Percentiles rank a stretch among this genome's conserved stretches.
Evolutionary conservation across 2,329 filamentous ascomycete species (phyloP).

Genomic region (Chrysoporthe austroafricana): DNA sequence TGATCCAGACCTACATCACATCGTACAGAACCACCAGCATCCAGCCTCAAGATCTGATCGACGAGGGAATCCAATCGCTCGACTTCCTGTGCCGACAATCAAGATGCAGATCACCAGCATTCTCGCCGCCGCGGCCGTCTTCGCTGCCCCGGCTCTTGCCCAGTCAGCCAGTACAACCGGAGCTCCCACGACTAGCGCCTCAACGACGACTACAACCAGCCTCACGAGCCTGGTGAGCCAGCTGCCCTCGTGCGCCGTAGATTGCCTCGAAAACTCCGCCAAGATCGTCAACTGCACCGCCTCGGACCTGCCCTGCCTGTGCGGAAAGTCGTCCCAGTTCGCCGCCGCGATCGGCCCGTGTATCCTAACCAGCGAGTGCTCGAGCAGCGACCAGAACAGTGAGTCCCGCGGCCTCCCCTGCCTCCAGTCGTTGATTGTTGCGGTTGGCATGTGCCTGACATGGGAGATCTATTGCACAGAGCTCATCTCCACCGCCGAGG

Average conservation of each 20-base stretch:
- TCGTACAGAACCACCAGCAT: background rate
- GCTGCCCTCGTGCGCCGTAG: slow-evolving; percentile 34
- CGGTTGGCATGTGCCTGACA: background rate
- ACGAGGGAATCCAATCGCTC: background rate
- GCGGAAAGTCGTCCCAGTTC: slow-evolving; percentile 27
- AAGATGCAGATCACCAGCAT: slow-evolving; percentile 22
- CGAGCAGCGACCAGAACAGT: slow-evolving; percentile 20
- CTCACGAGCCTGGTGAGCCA: slow-evolving; percentile 32
- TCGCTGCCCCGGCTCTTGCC: slow-evolving; percentile 15
- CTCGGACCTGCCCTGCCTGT: slow-evolving; percentile 35
- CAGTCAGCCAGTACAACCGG: slow-evolving; percentile 17
- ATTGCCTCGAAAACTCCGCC: slow-evolving; percentile 32
- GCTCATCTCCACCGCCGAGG: slow-evolving; percentile 14
- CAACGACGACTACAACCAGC: slow-evolving; percentile 20
- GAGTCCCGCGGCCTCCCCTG: slow-evolving; percentile 7
- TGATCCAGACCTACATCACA: background rate
- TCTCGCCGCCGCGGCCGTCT: slow-evolving; percentile 16
- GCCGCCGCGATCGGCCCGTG: slow-evolving; percentile 31
- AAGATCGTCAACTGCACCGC: slow-evolving; percentile 30
- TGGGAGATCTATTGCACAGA: slow-evolving; percentile 5
- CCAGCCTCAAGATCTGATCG: background rate
- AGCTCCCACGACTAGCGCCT: background rate
- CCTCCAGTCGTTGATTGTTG: background rate
- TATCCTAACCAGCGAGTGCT: slow-evolving; percentile 24
- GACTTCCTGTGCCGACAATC: background rate